A percentile compares a stretch with the other conserved stretches of the same genome.
These are phyloP conservation scores for Poronia punctata DNA, from an alignment of 495 filamentous ascomycete species.

Conservation along the genomic window DNA sequence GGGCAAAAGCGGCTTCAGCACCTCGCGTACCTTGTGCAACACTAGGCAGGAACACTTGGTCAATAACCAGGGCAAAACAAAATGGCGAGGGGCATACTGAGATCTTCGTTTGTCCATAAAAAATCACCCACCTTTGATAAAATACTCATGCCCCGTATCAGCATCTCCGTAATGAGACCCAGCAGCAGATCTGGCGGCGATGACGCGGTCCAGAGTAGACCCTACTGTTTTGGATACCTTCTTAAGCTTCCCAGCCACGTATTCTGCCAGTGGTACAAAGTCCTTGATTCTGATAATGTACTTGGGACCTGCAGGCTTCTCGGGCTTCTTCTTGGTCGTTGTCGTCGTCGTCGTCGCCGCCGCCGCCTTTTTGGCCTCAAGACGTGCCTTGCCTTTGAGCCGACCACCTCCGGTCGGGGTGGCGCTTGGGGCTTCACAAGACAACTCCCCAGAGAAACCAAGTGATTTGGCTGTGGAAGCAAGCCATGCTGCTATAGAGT, in stretches of 20 bases:
- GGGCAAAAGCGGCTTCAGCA: slow-evolving; percentile 21
- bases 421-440: neutral
- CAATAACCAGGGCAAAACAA: neutral
- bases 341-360: neutral
- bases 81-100: neutral
- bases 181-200: slow-evolving; percentile 15
- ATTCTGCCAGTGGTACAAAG: slow-evolving; percentile 32
- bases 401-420: slow-evolving; percentile 8
- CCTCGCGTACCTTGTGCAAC: slow-evolving; percentile 22
- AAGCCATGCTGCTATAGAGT: slow-evolving; percentile 43
- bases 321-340: no score
- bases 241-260: slow-evolving; percentile 21
- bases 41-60: slow-evolving; percentile 12
- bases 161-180: slow-evolving; percentile 6
- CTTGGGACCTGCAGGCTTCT: no score
- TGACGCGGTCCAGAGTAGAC: slow-evolving; percentile 22
- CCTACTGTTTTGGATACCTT: slow-evolving; percentile 19
- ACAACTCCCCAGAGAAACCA: slow-evolving; percentile 22
- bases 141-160: slow-evolving; percentile 27
- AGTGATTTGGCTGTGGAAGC: slow-evolving; percentile 37
- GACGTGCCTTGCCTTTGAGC: slow-evolving; percentile 30
- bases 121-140: slow-evolving; percentile 19
- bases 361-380: slow-evolving; percentile 17
- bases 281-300: slow-evolving; percentile 34
- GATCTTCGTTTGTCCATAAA: no score